Percentiles rank a stretch among this genome's conserved stretches.
These are phyloP conservation scores for Saccharomyces hybrid DNA, from an alignment of 1,139 yeast genomes.

Conservation along the genomic window DNA sequence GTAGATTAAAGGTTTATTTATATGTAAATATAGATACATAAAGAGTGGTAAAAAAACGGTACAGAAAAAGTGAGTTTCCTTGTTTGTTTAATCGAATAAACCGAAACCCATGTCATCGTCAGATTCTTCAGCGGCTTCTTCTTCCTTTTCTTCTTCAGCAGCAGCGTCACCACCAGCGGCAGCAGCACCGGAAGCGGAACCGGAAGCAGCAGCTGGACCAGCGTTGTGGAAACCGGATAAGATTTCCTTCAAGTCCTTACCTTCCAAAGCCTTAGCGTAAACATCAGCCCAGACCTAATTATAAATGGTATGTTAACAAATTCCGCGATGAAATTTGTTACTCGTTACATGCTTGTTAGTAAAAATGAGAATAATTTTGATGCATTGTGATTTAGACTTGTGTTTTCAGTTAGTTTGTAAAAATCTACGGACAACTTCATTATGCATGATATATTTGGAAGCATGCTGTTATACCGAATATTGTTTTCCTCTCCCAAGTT, in stretches of 20 bases:
- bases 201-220: slow-evolving; percentile 56
- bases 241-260: slow-evolving; percentile 89
- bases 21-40: neutral
- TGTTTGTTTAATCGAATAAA: slow-evolving; percentile 47
- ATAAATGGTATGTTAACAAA: neutral
- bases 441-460: neutral
- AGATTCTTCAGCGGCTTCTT: slow-evolving; percentile 47
- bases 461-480: neutral
- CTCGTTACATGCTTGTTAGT: neutral
- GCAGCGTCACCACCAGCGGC: slow-evolving; percentile 59
- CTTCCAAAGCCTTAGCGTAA: slow-evolving; percentile 94
- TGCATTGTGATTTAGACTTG: neutral
- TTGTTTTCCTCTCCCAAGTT: too few species aligned
- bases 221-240: slow-evolving; percentile 72
- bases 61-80: neutral
- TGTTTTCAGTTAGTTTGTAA: too few species aligned
- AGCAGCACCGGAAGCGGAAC: slow-evolving; percentile 49
- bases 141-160: slow-evolving; percentile 49
- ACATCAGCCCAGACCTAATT: slow-evolving; percentile 81
- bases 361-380: neutral
- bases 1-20: neutral
- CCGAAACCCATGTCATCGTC: slow-evolving; percentile 86
- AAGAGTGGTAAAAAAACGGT: neutral
- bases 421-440: too few species aligned
- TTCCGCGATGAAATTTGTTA: neutral